Base-by-base conservation (phyloP, 176 grass and related monocot genomes). In the Coix lacrymajobi region DNA sequence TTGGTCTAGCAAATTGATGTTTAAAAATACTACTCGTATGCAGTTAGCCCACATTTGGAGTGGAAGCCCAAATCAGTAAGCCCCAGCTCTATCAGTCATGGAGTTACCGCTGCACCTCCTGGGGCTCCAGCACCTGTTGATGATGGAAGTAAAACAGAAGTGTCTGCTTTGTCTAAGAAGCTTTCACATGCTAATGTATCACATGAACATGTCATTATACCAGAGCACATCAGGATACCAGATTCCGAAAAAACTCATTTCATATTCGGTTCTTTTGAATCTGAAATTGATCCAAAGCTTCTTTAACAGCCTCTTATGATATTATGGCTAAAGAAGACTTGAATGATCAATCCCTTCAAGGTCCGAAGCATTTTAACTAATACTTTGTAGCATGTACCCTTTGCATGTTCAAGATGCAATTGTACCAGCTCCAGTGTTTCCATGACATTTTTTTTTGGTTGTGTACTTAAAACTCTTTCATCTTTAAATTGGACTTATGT, bases 21-120 rank as follows among this genome's bases (percentile, higher is more conserved):
- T 61, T 29, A 9, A 78, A 77, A 81, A 49, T 31, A 24, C 71
- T 60, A 32, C 71, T 37, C 26, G 48, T 76, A 67, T 91, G 78
- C 82, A 91, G 89, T 39, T 49, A 82, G 26, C 44, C 40, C 82
- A 46, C 80, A 86, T 81, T 77, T 92, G 76, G 93, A 92, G 75
- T 95, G 93, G 93, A 92, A 92, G 76, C 90, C 90, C 16, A 95
- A 95, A 92, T 86, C 93, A 78, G 57, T 74, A 74, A 92, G 77
- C 52, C 66, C 79, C 62, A 52, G 58, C 46, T 65, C 32, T 82
- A 66, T 41, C 33, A 85, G 71, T 61, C 54, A 37, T 77, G 56
- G 20, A 72, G 57, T 85, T 79, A 61, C 29, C 74, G 31, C 51
- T 68, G 39, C 51, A 36, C 43, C 29, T 71, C 49, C 84, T 19